Conservation (phyloP, 257 asterid genomes). For the Solanum chilense region DNA sequence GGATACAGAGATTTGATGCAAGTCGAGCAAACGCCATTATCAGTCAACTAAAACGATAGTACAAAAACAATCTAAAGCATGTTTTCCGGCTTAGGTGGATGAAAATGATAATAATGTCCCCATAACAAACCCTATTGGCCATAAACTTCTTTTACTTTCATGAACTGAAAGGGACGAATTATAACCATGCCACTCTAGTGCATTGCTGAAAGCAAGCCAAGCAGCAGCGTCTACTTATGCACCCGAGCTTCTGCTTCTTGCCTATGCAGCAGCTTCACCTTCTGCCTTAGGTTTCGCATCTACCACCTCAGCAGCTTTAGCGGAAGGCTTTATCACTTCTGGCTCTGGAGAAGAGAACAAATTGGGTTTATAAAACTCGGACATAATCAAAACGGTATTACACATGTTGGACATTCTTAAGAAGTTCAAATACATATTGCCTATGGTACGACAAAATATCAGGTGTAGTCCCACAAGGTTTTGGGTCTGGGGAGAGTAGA, state of each 20-base stretch:
- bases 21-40: neutral
- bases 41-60: neutral
- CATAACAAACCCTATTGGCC: neutral
- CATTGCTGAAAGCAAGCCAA: constrained; percentile 7
- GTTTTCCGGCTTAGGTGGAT: neutral
- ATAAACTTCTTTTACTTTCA: neutral
- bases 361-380: neutral
- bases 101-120: neutral
- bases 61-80: neutral
- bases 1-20: neutral
- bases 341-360: neutral
- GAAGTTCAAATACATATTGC: neutral
- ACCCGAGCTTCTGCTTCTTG: constrained; percentile 19
- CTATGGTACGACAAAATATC: neutral
- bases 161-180: neutral
- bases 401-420: neutral
- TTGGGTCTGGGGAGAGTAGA: neutral
- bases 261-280: constrained; percentile 22
- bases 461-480: neutral
- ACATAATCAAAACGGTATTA: neutral
- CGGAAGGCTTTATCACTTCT: constrained; percentile 38
- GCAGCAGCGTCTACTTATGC: neutral
- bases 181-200: neutral
- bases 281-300: constrained; percentile 3
- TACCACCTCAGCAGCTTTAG: constrained; percentile 13